Percentiles rank a stretch among this genome's conserved stretches.
Conservation (phyloP, 108 stramenopile species). For the Skeletonema tropicum region DNA sequence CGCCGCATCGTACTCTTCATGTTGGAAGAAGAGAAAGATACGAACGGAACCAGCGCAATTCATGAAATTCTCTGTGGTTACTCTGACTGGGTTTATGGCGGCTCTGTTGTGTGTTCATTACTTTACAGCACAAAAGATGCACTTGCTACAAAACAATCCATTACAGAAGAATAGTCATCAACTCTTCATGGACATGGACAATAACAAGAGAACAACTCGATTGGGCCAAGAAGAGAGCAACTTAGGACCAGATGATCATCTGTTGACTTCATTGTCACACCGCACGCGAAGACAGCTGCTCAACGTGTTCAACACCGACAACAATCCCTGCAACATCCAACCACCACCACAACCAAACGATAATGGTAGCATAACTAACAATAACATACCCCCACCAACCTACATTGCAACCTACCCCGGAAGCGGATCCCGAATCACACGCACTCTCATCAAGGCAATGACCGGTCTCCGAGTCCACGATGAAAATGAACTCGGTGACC, state of each 20-base stretch:
- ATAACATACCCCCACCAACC: conserved; percentile 7
- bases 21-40: not conserved
- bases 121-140: not conserved
- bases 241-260: not conserved
- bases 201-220: not conserved
- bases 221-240: not conserved
- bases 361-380: too few relatives aligned
- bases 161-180: not conserved
- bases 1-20: not conserved
- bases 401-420: conserved; percentile 27
- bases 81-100: not conserved
- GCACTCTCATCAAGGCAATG: conserved; percentile 6
- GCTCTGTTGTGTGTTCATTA: not conserved
- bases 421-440: conserved; percentile 5
- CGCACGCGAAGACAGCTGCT: not conserved
- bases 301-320: not conserved
- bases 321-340: conserved; percentile 3
- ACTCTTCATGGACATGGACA: not conserved
- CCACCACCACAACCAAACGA: not conserved
- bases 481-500: not conserved
- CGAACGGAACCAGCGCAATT: not conserved
- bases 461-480: not conserved
- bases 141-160: not conserved
- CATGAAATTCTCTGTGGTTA: not conserved
- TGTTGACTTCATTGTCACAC: not conserved